These are phyloP conservation scores for Aureobasidium sp. DNA, from an alignment of 2,329 filamentous ascomycete species.

Conservation along the genomic window DNA sequence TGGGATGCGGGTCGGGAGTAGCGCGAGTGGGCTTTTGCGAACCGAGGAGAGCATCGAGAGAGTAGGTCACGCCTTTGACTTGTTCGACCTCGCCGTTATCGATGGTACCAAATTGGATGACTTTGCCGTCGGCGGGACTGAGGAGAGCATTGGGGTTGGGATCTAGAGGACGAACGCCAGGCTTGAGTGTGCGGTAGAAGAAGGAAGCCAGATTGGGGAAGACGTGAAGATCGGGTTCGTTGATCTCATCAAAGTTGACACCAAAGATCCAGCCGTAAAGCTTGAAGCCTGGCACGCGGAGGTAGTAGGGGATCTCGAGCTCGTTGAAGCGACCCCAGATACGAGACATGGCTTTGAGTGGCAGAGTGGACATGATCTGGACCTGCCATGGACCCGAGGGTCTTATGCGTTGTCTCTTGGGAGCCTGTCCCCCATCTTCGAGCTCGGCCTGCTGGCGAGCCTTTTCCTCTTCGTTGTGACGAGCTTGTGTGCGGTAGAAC, in stretches of 20 bases:
- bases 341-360: constrained; percentile 80
- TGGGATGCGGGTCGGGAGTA: constrained; percentile 34
- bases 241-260: constrained; percentile 81
- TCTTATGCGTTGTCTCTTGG: constrained; percentile 54
- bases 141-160: constrained; percentile 70
- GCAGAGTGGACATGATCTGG: constrained; percentile 86
- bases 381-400: constrained; percentile 77
- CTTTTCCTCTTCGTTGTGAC: constrained; percentile 42
- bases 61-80: constrained; percentile 98
- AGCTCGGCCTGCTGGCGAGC: constrained; percentile 28
- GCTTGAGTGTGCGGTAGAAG: constrained; percentile 93
- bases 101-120: constrained; percentile 88
- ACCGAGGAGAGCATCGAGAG: constrained; percentile 82
- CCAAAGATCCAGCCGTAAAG: constrained; percentile 86
- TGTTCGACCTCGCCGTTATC: constrained; percentile 94
- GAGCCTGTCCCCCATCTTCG: constrained; percentile 41
- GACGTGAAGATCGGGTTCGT: constrained; percentile 76
- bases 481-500: constrained; percentile 63
- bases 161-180: constrained; percentile 76
- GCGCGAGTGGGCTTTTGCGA: constrained; percentile 35
- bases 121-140: constrained; percentile 80
- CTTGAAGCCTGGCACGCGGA: constrained; percentile 83
- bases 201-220: constrained; percentile 94
- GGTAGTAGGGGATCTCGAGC: constrained; percentile 74
- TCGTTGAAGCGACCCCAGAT: constrained; percentile 91